Percentiles rank a stretch among this genome's conserved stretches.
Conservation (phyloP, 164 flowering plant genomes). For the Euptelea pleiosperma region DNA sequence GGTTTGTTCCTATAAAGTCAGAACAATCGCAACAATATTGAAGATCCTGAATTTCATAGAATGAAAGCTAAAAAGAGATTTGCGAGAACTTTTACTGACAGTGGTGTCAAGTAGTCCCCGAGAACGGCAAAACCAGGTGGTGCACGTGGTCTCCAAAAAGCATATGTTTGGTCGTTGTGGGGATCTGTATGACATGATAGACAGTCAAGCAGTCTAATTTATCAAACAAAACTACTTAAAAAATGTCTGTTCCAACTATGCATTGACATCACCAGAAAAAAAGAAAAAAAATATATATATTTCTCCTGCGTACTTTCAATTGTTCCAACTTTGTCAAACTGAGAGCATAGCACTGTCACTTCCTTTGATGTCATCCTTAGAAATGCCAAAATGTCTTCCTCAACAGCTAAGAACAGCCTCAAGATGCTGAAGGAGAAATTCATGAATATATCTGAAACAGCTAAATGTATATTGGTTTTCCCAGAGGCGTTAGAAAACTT, state of each 20-base stretch:
- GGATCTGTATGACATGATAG: conserved; percentile 43
- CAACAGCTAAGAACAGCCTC: conserved; percentile 85
- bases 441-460: conserved; percentile 84
- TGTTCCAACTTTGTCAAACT: conserved; percentile 83
- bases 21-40: conserved; percentile 3
- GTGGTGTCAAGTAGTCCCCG: conserved; percentile 94
- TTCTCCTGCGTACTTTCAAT: conserved; percentile 49
- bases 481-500: conserved; percentile 75
- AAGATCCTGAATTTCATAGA: background rate
- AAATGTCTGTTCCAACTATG: background rate
- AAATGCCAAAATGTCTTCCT: conserved; percentile 87
- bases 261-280: background rate
- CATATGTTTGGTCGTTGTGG: conserved; percentile 51
- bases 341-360: conserved; percentile 70
- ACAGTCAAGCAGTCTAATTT: conserved; percentile 5
- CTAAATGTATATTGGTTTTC: conserved; percentile 68
- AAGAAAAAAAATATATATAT: background rate
- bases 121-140: conserved; percentile 93
- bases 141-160: conserved; percentile 93
- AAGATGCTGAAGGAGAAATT: conserved; percentile 93
- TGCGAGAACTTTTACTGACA: conserved; percentile 45
- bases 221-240: background rate
- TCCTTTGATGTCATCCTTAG: conserved; percentile 76
- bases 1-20: conserved; percentile 73
- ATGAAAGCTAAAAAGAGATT: background rate